Evolutionary conservation across 2,329 filamentous ascomycete genomes (phyloP).

Genomic region (Colletotrichum liriopes): DNA sequence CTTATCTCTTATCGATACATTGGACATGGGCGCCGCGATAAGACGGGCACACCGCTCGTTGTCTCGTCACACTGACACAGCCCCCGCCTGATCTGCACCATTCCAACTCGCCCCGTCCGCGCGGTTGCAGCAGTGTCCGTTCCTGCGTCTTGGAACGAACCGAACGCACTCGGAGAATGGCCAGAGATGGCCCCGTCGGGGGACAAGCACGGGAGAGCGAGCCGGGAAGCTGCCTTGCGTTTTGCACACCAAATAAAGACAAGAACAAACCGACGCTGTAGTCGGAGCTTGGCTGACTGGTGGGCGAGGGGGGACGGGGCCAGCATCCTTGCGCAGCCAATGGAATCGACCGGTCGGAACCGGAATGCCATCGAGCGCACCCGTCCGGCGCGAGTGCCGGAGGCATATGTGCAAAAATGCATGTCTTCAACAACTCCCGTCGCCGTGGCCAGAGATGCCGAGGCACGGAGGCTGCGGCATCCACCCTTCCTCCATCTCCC

Average conservation of each 20-base stretch:
- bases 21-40: not conserved
- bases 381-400: not conserved
- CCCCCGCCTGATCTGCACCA: not conserved
- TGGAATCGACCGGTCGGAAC: not conserved
- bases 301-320: not conserved
- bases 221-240: not conserved
- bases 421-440: not conserved
- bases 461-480: conserved; percentile 19
- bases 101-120: not conserved
- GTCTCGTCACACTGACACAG: not conserved
- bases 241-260: not conserved
- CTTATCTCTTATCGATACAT: conserved; percentile 6
- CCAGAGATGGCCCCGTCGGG: not conserved
- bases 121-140: not conserved
- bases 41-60: not conserved
- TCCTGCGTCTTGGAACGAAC: not conserved
- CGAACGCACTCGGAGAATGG: not conserved
- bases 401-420: not conserved
- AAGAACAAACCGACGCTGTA: not conserved
- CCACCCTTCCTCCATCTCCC: not conserved
- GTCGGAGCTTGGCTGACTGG: not conserved
- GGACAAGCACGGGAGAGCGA: not conserved
- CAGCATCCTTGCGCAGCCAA: not conserved
- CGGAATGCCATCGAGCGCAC: not conserved
- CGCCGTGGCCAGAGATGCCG: conserved; percentile 9